phyloP scores from a whole-genome alignment of 2,329 filamentous ascomycete genomes.

The Didymosphaeria variabile region DNA sequence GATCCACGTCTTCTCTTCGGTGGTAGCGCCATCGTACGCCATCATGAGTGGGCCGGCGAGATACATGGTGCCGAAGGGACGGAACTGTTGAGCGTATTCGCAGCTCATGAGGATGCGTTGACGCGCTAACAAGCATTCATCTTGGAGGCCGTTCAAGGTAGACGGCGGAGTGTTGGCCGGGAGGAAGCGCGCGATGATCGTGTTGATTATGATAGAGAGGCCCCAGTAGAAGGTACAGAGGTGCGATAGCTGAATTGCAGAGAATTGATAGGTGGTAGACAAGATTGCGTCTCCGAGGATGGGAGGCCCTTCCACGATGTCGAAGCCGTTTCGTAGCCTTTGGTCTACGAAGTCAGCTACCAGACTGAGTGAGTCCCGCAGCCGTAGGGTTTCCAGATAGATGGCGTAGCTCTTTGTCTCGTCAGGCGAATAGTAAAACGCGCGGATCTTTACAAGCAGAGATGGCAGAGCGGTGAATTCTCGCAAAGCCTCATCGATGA shows the following conservation, averaged over 20 bases:
- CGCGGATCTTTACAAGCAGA: constrained; percentile 2
- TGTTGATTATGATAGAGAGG: constrained; percentile 15
- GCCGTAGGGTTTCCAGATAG: not conserved
- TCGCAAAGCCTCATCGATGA: not conserved
- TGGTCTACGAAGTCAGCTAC: not conserved
- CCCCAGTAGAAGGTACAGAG: constrained; percentile 14
- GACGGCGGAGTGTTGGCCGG: not conserved
- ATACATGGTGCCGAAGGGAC: constrained; percentile 9
- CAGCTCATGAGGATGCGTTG: constrained; percentile 15
- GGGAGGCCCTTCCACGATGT: constrained; percentile 5
- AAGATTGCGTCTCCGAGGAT: not conserved
- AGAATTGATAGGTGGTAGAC: constrained; percentile 7
- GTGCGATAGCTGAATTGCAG: not conserved
- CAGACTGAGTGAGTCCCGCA: not conserved
- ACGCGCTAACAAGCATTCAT: not conserved
- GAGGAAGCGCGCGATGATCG: constrained; percentile 14
- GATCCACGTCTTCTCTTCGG: constrained; percentile 12
- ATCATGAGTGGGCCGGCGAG: constrained; percentile 13
- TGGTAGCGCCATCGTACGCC: constrained; percentile 10
- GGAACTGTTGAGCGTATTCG: constrained; percentile 9
- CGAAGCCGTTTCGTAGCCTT: not conserved
- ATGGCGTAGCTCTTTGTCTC: not conserved
- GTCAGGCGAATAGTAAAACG: not conserved
- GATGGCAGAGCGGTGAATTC: not conserved
- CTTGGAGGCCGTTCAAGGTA: not conserved